phyloP scores from a whole-genome alignment of 2,329 filamentous ascomycete species.

The Aspergillus texensis region DNA sequence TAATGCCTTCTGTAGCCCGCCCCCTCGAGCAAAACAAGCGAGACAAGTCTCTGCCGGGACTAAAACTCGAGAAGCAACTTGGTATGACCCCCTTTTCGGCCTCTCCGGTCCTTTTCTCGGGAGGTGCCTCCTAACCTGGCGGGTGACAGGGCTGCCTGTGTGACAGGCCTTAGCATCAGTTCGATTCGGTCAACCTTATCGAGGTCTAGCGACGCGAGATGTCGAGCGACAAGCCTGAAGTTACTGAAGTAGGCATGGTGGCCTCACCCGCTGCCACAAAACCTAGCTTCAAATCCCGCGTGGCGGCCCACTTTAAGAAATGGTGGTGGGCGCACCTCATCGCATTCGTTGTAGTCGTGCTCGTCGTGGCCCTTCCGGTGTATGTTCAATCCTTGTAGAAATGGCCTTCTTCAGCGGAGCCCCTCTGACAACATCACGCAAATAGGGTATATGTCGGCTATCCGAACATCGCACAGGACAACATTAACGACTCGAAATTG shows the following conservation, averaged over 20 bases:
- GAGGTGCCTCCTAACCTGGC: background rate
- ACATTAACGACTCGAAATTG: conserved; percentile 56
- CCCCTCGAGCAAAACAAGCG: background rate
- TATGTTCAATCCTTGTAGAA: conserved; percentile 40
- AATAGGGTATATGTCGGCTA: conserved; percentile 60
- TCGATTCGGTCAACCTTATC: background rate
- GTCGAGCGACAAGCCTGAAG: conserved; percentile 26
- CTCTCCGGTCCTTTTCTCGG: background rate
- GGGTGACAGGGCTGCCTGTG: background rate
- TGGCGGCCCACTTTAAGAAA: conserved; percentile 41
- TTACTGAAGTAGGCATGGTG: conserved; percentile 21
- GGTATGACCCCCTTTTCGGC: background rate
- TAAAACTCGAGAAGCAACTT: background rate
- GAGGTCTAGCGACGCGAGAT: conserved; percentile 10
- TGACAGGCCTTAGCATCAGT: background rate
- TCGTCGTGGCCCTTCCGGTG: conserved; percentile 60
- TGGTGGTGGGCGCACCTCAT: conserved; percentile 61
- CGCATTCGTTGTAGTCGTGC: conserved; percentile 51
- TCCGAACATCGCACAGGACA: conserved; percentile 59
- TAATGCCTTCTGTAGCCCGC: background rate
- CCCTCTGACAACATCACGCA: background rate
- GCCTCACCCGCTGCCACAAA: conserved; percentile 16
- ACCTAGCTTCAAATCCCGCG: conserved; percentile 28
- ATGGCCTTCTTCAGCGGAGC: background rate
- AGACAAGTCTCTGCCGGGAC: background rate